phyloP scores from a whole-genome alignment of 106 monocot species.

The Iris macrosiphon region DNA sequence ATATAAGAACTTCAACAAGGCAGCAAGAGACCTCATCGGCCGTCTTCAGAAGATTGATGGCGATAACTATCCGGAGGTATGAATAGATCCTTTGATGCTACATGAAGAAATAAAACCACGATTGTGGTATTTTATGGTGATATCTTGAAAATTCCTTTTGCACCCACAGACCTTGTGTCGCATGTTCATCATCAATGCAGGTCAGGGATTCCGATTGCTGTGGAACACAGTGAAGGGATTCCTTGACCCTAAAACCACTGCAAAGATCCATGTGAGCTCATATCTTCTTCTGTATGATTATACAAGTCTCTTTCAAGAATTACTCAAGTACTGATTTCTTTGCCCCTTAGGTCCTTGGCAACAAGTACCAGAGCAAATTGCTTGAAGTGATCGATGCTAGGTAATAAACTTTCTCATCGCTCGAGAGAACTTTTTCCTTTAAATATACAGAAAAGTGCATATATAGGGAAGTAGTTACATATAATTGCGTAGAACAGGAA shows the following conservation, averaged over 20 bases:
- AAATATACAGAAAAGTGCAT: no score
- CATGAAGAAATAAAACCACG: background rate
- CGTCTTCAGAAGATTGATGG: slow-evolving; percentile 66
- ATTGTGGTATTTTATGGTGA: background rate
- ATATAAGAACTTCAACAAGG: slow-evolving; percentile 57
- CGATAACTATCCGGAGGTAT: slow-evolving; percentile 86
- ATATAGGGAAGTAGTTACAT: no score
- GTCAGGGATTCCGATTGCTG: slow-evolving; percentile 72
- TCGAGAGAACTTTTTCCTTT: background rate
- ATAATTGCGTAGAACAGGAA: no score
- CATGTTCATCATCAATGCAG: slow-evolving; percentile 85
- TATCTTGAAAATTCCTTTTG: background rate
- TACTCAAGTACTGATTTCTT: background rate
- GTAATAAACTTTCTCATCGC: slow-evolving; percentile 19
- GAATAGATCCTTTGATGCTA: background rate
- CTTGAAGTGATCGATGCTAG: slow-evolving; percentile 88
- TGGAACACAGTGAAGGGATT: slow-evolving; percentile 90
- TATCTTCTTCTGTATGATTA: background rate
- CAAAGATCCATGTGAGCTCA: slow-evolving; percentile 52
- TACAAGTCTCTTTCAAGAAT: background rate
- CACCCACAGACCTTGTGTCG: slow-evolving; percentile 48
- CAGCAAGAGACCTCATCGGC: slow-evolving; percentile 53
- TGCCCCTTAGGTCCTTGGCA: slow-evolving; percentile 70
- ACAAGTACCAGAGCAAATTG: slow-evolving; percentile 85
- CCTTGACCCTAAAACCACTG: slow-evolving; percentile 73